phyloP scores from a whole-genome alignment of 2,329 filamentous ascomycete genomes.

The Paracoccidioides lutzii region DNA sequence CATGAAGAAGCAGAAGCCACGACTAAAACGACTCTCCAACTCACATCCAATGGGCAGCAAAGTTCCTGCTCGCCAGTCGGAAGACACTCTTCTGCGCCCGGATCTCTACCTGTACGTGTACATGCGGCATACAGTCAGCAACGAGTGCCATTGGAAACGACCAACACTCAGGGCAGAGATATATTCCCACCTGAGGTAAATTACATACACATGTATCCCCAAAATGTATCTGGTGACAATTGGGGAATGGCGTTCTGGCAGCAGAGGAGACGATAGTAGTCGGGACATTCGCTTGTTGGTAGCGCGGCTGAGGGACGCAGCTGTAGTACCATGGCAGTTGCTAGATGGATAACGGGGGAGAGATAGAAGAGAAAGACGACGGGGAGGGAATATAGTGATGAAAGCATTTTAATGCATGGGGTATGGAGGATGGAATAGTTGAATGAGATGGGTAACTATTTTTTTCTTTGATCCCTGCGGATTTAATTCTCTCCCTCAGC shows the following conservation, averaged over 20 bases:
- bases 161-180: neutral
- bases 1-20: neutral
- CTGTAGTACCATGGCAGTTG: neutral
- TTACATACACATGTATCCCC: neutral
- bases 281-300: neutral
- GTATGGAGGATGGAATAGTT: neutral
- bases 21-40: neutral
- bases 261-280: neutral
- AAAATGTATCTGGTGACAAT: neutral
- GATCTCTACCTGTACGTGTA: neutral
- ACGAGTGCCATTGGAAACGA: neutral
- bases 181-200: neutral
- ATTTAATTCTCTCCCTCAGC: too few relatives aligned
- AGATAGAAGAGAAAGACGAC: neutral
- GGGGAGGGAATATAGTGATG: neutral
- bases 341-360: neutral
- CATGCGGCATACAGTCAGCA: neutral
- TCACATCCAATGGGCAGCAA: neutral
- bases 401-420: neutral
- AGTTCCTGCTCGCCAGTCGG: neutral
- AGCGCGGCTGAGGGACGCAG: too few relatives aligned
- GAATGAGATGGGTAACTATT: too few relatives aligned
- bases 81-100: neutral
- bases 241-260: neutral
- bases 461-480: too few relatives aligned